phyloP scores from a whole-genome alignment of 1,284 basidiomycete genomes.

The Apiotrichum siamense region DNA sequence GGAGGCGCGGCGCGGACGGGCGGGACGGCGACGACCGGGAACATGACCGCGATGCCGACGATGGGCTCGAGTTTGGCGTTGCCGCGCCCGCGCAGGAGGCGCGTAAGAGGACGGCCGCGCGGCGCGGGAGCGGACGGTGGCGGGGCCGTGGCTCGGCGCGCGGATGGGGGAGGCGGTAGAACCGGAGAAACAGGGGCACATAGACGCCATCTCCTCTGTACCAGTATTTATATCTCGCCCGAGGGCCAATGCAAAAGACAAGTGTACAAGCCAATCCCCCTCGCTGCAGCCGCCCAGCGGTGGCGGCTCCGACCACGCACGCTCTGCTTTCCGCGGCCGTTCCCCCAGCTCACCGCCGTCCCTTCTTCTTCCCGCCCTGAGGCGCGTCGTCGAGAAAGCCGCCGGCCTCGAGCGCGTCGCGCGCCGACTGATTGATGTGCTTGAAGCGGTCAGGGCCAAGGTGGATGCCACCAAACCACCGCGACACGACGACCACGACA shows the following conservation, averaged over 20 bases:
- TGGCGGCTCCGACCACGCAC: too few species aligned
- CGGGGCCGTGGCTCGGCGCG: background rate
- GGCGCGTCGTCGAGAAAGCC: slow-evolving; percentile 59
- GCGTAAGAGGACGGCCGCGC: background rate
- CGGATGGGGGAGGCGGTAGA: background rate
- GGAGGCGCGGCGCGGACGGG: slow-evolving; percentile 31
- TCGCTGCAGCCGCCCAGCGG: too few species aligned
- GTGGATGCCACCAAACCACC: slow-evolving; percentile 55
- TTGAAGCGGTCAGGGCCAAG: slow-evolving; percentile 86
- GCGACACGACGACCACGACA: slow-evolving; percentile 68
- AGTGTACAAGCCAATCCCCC: too few species aligned
- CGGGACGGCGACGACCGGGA: background rate
- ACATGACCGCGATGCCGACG: background rate
- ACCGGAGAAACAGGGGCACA: too few species aligned
- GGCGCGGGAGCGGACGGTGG: background rate
- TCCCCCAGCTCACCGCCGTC: background rate
- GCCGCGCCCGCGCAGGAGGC: background rate
- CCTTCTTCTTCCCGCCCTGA: background rate
- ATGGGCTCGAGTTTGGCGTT: slow-evolving; percentile 1
- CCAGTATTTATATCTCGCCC: too few species aligned
- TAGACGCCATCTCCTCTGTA: too few species aligned
- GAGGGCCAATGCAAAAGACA: too few species aligned
- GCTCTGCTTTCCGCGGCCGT: background rate
- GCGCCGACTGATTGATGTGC: slow-evolving; percentile 81
- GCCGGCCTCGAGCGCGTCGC: slow-evolving; percentile 75